phyloP scores from a whole-genome alignment of 768 basidiomycete species.

The Pholiota microspora region DNA sequence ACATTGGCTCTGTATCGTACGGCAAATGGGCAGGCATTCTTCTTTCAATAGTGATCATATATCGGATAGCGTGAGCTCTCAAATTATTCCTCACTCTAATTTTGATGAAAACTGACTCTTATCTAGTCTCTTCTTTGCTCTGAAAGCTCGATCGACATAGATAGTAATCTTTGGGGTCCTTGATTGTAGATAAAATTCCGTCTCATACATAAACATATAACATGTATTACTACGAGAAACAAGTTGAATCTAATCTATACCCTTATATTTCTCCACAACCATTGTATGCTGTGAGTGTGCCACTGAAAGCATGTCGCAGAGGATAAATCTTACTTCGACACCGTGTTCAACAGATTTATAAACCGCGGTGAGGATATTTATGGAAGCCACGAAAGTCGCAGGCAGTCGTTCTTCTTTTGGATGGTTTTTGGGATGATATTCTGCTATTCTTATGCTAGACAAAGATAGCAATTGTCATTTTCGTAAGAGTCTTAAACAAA shows the following conservation, averaged over 20 bases:
- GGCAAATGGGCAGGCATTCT: constrained; percentile 45
- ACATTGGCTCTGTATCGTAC: constrained; percentile 41
- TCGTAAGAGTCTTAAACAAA: too few species aligned
- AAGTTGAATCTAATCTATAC: too few species aligned
- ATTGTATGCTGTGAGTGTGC: background rate
- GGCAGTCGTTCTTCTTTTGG: background rate
- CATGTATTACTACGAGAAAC: background rate
- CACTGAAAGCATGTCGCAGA: background rate
- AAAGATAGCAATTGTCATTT: too few species aligned
- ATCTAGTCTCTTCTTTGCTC: constrained; percentile 17
- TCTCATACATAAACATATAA: background rate
- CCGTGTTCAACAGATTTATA: background rate
- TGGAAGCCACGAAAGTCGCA: background rate
- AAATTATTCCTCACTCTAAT: background rate
- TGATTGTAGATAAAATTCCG: too few species aligned
- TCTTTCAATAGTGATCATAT: constrained; percentile 43
- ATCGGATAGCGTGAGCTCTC: constrained; percentile 36
- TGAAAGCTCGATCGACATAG: constrained; percentile 15
- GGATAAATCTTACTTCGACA: too few species aligned
- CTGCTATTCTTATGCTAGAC: too few species aligned
- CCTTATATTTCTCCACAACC: too few species aligned
- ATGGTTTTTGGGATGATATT: too few species aligned
- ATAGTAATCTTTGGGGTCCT: background rate
- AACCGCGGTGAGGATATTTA: background rate
- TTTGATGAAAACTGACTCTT: background rate